These are phyloP conservation scores for Nakazawaea ishiwadae DNA, from an alignment of 805 yeast genomes.

Conservation along the genomic window DNA sequence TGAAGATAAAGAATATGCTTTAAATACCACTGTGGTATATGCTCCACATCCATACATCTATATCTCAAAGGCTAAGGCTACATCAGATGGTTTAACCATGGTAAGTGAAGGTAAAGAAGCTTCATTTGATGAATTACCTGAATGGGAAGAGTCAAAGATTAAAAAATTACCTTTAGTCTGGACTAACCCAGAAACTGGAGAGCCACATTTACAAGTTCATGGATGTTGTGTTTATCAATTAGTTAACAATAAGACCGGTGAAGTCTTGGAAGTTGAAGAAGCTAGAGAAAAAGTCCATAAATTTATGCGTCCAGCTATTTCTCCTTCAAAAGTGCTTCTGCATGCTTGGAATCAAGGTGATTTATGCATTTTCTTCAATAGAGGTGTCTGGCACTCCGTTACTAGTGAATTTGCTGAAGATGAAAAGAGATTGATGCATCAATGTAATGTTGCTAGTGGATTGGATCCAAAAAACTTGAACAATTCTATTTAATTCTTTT, in stretches of 20 bases:
- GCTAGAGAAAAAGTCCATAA: conserved; percentile 70
- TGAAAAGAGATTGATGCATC: conserved; percentile 86
- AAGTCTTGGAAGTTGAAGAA: conserved; percentile 57
- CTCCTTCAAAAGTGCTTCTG: conserved; percentile 69
- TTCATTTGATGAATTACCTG: conserved; percentile 64
- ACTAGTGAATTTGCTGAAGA: conserved; percentile 82
- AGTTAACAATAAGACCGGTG: conserved; percentile 49
- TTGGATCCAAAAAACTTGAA: conserved; percentile 45
- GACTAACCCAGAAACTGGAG: conserved; percentile 85
- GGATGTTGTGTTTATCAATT: conserved; percentile 80
- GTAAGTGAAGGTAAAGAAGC: conserved; percentile 73
- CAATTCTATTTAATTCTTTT: not conserved
- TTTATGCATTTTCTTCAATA: conserved; percentile 78
- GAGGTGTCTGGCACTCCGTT: conserved; percentile 90
- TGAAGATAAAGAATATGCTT: conserved; percentile 71
- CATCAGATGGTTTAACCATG: conserved; percentile 84
- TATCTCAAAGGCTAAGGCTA: conserved; percentile 76
- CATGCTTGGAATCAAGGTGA: conserved; percentile 85
- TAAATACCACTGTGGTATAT: conserved; percentile 75
- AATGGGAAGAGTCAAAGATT: conserved; percentile 76
- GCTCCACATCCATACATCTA: conserved; percentile 92
- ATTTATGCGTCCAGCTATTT: conserved; percentile 81
- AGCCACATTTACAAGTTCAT: conserved; percentile 82
- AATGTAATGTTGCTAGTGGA: conserved; percentile 87
- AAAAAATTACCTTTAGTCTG: conserved; percentile 83